A percentile compares a stretch with the other conserved stretches of the same genome.
These are phyloP conservation scores for Tripidium arundinaceum DNA, from an alignment of 202 grass and related monocot species.

Conservation along the genomic window DNA sequence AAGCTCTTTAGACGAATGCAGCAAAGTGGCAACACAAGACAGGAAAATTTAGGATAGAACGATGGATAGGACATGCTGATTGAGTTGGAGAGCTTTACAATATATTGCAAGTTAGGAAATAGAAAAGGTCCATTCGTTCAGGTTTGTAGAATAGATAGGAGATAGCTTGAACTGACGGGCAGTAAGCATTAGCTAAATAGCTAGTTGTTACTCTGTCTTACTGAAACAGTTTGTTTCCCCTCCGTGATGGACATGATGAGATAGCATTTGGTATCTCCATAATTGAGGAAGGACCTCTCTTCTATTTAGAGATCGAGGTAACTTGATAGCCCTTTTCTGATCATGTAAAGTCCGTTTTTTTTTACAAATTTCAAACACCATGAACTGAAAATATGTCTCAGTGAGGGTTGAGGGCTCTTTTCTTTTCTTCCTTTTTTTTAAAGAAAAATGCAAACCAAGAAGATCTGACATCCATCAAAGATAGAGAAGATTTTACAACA, in stretches of 20 bases:
- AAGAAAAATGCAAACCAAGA: neutral
- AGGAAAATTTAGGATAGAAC: neutral
- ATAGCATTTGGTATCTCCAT: slow-evolving; percentile 36
- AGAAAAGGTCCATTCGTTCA: neutral
- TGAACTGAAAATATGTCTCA: neutral
- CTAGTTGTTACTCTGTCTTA: neutral
- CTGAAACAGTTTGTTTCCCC: no score
- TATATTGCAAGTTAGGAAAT: neutral
- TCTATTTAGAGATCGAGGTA: slow-evolving; percentile 81
- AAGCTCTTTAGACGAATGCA: neutral
- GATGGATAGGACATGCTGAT: neutral
- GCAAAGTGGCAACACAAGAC: neutral
- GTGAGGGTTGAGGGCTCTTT: neutral
- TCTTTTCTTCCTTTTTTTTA: no score
- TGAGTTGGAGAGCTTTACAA: neutral
- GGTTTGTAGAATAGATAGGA: neutral
- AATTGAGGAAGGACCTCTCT: slow-evolving; percentile 71
- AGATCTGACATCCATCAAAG: neutral
- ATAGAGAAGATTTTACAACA: neutral
- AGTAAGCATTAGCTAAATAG: neutral
- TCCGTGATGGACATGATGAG: no score
- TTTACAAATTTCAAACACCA: no score
- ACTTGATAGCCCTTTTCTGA: neutral
- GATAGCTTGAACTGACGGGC: neutral
- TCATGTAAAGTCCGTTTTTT: neutral